Base-by-base conservation (phyloP, 352 stramenopile species). In the Globisporangium uncinulatum region DNA sequence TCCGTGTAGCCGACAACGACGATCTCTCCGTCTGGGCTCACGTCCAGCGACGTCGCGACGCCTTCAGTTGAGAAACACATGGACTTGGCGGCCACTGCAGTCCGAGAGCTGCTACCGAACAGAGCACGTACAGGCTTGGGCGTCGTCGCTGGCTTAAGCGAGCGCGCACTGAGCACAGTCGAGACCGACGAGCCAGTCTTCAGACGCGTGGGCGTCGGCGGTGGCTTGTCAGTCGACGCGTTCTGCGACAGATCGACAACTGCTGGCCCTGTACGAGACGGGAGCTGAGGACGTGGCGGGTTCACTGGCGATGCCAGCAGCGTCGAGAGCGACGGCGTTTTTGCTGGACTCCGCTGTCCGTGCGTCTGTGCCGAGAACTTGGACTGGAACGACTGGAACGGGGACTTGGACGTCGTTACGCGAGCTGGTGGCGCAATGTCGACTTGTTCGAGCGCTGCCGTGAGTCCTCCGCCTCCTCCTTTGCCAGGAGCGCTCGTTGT, bases 1-100 rank as follows among this genome's bases (percentile, higher is more conserved):
- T 94, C 82, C 3, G 71, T 86, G 59, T 92, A 92, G 13, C 78
- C 84, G 13, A 86, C 82, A n/a, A 94, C 73, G 47, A 94, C 71
- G 53, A 86, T 89, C 51, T 94, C 80, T 4, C 84, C 84, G 39
- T 92, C 82, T 1, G 82, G 82, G 10, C 65, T 88, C 48, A 88
- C 80, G 41, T 94, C 84, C 14, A 94, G 34, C 34, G 82, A 88
- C 37, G 78, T 88, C 2, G 79, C 84, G 1, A 90, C 71, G 36
- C 71, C 73, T 59, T 91, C 80, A 0, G 79, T 92, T 2, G 84
- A 90, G 47, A 92, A 94, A 29, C 82, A 92, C 19, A 94, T 71
- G 17, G 81, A 88, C 61, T 83, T 81, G n/a, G 79, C 71, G 3
- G 79, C 76, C 13, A 82, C 70, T 9, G 71, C 60, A 14, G 56